Base-by-base conservation (phyloP, 306 rosid species). In the Citrullus amarus region DNA sequence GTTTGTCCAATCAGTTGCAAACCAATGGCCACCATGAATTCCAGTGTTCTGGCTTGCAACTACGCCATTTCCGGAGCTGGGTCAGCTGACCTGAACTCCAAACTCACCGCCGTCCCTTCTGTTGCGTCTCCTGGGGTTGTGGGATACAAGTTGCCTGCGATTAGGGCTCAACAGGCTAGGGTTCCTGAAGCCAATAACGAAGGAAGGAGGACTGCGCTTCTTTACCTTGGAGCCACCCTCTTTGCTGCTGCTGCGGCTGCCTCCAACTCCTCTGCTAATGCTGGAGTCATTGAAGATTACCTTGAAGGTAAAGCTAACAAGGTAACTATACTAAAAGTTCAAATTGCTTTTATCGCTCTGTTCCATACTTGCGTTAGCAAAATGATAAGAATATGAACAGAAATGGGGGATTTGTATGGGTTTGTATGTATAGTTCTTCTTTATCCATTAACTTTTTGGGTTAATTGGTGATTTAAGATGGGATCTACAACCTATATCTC, bases 281-380 rank as follows among this genome's bases (percentile, higher is more conserved):
- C 98, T 36, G 93, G 96, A 1, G 87, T 93, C 86, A 87, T 93
- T 67, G 98, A 93, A 9, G 89, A 92, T 0, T 93, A 93, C 87
- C 97, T 93, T 43, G 96, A 92, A 63, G 86, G 97, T 91, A 89
- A 94, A 85, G 88, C 88, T 76, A 94, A 94, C 92, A 94, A 94
- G 97, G 98, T 94, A 54, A 13, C 18, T 38, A 13, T 11, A 14
- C 22, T 30, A 7, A 20, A 9, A 8, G 14, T 63, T 63, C 44
- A 15, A 6, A 15, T 34, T 62, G 69, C 41, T 2, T 61, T 6
- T 14, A 13, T 66, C 72, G 17, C 50, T n/a, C 18, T 68, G 54
- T 41, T 41, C 5, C 15, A 17, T 38, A 1, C 73, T 18, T 38
- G 71, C 14, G 3, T 30, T 61, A 11, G 69, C 41, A 15, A 12